Conservation (phyloP, 1,139 yeast genomes). For the Pichia sp. region DNA sequence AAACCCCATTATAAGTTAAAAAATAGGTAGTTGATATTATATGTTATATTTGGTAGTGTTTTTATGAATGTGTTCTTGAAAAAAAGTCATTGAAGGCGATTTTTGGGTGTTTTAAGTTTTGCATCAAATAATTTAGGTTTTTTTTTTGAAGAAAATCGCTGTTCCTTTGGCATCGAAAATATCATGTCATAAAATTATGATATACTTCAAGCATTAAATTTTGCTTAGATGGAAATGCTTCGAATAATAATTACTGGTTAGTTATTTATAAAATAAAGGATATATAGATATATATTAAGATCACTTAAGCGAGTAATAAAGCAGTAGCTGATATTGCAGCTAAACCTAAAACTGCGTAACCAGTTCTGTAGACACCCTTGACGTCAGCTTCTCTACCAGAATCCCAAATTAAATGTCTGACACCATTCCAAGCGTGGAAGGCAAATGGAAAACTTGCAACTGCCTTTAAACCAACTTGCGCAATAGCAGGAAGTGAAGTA, state of each 20-base stretch:
- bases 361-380: constrained; percentile 88
- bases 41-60: no score
- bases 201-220: no score
- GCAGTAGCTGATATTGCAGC: constrained; percentile 61
- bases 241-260: neutral
- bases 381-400: constrained; percentile 68
- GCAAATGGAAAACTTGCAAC: constrained; percentile 76
- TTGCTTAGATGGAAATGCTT: no score
- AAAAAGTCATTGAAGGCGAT: no score
- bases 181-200: no score
- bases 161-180: no score
- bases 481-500: constrained; percentile 52
- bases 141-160: no score
- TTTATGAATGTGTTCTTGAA: no score
- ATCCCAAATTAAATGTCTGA: constrained; percentile 94
- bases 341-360: constrained; percentile 72
- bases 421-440: constrained; percentile 77
- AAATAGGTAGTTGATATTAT: no score
- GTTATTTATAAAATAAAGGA: neutral
- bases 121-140: no score
- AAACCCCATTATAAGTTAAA: constrained; percentile 9
- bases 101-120: no score
- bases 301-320: constrained; percentile 40
- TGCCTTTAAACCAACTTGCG: constrained; percentile 61
- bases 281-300: no score